These are phyloP conservation scores for Alliaria petiolata DNA, from an alignment of 345 rosid species.

Conservation along the genomic window DNA sequence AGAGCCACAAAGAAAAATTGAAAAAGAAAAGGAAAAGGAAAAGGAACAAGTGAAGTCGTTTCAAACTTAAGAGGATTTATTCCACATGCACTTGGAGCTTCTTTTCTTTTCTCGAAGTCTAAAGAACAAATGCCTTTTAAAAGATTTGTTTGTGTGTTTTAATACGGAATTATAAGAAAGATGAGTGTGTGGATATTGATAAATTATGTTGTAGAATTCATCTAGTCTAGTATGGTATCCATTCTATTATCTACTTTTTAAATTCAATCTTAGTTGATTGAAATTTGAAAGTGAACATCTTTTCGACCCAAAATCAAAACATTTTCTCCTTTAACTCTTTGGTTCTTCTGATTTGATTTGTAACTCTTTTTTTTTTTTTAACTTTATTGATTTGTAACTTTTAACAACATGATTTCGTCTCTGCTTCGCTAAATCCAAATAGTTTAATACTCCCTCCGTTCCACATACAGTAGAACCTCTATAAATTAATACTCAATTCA, in stretches of 20 bases:
- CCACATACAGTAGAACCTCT: no score
- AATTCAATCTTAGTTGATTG: not conserved
- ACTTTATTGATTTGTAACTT: constrained; percentile 21
- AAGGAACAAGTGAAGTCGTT: constrained; percentile 21
- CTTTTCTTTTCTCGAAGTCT: constrained; percentile 1
- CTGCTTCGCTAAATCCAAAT: not conserved
- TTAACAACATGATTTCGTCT: not conserved
- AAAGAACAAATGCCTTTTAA: constrained; percentile 21
- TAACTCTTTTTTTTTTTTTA: no score
- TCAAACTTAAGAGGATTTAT: constrained; percentile 28
- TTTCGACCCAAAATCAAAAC: constrained; percentile 4
- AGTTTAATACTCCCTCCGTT: not conserved
- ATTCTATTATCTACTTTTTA: not conserved
- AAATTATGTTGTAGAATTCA: not conserved
- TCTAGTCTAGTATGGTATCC: not conserved
- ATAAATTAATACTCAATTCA: no score
- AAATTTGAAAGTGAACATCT: not conserved
- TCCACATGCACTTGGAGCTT: constrained; percentile 26
- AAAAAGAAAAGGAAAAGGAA: not conserved
- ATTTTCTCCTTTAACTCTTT: not conserved
- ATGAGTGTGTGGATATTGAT: constrained; percentile 2
- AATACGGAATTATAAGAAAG: not conserved
- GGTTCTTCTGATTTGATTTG: constrained; percentile 19
- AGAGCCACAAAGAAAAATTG: constrained; percentile 9
- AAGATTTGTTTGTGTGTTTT: not conserved